Percentiles rank a stretch among this genome's conserved stretches.
phyloP scores from a whole-genome alignment of 768 basidiomycete species.

The Trametes meyenii region DNA sequence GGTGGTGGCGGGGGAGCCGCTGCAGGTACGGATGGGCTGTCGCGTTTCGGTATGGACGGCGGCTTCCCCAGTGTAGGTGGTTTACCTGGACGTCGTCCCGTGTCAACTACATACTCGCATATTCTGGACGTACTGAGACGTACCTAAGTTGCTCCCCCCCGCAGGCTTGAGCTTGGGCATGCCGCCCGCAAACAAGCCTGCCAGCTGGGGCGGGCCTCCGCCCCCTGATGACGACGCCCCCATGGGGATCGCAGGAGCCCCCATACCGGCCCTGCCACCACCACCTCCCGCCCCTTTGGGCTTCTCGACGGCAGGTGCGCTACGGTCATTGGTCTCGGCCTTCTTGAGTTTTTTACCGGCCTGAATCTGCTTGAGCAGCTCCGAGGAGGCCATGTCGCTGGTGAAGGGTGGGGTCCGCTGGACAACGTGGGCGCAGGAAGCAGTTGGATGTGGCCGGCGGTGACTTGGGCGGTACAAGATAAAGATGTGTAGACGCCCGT shows the following conservation, averaged over 20 bases:
- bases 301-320: conserved; percentile 61
- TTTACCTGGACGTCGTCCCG: conserved; percentile 48
- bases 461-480: neutral
- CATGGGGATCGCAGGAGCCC: conserved; percentile 29
- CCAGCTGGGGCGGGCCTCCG: conserved; percentile 79
- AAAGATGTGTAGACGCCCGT: neutral
- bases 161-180: conserved; percentile 88
- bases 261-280: conserved; percentile 39
- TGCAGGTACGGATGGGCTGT: conserved; percentile 38
- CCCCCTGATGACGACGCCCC: conserved; percentile 27
- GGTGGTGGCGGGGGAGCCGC: conserved; percentile 42
- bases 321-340: conserved; percentile 80
- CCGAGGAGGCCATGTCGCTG: conserved; percentile 66
- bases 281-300: conserved; percentile 38
- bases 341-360: conserved; percentile 83
- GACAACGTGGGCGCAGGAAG: neutral
- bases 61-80: conserved; percentile 66
- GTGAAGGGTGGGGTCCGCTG: neutral
- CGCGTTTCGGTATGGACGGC: conserved; percentile 62
- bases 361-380: conserved; percentile 81
- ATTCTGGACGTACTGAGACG: conserved; percentile 18
- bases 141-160: conserved; percentile 57
- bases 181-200: conserved; percentile 85
- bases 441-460: neutral
- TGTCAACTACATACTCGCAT: conserved; percentile 12